Base-by-base conservation (phyloP, 805 yeast species). In the Yamadazyma insecticola region DNA sequence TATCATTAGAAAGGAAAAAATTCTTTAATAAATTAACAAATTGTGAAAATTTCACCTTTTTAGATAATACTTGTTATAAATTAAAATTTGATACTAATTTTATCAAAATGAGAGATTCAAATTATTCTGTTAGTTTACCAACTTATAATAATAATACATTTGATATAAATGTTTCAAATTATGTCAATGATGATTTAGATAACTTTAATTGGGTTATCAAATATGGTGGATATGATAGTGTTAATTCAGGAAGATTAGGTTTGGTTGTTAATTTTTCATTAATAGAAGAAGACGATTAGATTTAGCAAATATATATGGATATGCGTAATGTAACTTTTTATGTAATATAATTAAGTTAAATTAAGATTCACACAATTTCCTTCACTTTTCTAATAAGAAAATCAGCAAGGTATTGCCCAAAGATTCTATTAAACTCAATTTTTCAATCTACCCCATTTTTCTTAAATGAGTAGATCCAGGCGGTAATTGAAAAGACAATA, bases 1-100 rank as follows among this genome's bases (percentile, higher is more conserved):
- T 36, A 10, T 41, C 45, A 4, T 32, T 49, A 2, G 60, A 54
- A 5, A 57, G 87, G 14, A 67, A 65, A 41, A 58, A 53, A 31
- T 67, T 50, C 40, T 79, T 72, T 51, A 57, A 67, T 33, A 49
- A 61, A 16, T 32, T 47, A 9, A 44, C 49, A 0, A 50, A 66
- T 30, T 61, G 78, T 30, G 44, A 59, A 24, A 37, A 48, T 10
- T 74, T 72, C 37, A 45, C 37, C 1, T 76, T 74, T 41, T 35
- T 54, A 14, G 48, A 58, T 6, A 63, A 57, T 15, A 32, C 44
- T 13, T 43, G 51, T 4, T 78, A 78, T 39, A 42, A 48, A 14
- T 61, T 78, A 33, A 73, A 70, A 35, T 79, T 79, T 45, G 72
- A 67, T 39, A 76, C 82, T 2, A 71, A 73, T 16, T 67, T 67